phyloP scores from a whole-genome alignment of 192 early-diverging fungal species.

The Coemansia sp. region DNA sequence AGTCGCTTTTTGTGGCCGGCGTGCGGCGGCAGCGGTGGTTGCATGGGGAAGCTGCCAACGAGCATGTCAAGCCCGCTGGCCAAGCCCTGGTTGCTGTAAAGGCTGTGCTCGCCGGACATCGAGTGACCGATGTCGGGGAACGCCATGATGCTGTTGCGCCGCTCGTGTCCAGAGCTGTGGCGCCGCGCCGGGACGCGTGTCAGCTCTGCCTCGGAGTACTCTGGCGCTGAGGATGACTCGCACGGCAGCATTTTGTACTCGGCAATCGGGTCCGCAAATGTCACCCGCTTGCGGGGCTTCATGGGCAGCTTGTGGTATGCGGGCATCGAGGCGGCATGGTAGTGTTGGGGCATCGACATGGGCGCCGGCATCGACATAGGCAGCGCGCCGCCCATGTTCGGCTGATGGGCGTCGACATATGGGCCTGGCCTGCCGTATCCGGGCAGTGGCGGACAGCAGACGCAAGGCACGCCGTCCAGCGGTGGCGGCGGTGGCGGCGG shows the following conservation, averaged over 20 bases:
- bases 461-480: slow-evolving; percentile 2
- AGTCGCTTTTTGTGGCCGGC: neutral
- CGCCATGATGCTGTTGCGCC: slow-evolving; percentile 2
- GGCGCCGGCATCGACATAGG: slow-evolving; percentile 17
- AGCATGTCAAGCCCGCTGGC: slow-evolving; percentile 3
- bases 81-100: slow-evolving; percentile 4
- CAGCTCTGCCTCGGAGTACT: neutral
- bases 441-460: slow-evolving; percentile 17
- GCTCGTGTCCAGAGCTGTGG: neutral
- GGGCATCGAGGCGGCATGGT: slow-evolving; percentile 1
- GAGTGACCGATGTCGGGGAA: neutral
- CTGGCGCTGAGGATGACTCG: slow-evolving; percentile 17
- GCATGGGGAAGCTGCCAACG: slow-evolving; percentile 6
- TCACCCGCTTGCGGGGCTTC: slow-evolving; percentile 34
- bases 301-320: slow-evolving; percentile 1
- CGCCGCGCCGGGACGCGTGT: neutral
- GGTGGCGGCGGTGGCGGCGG: slow-evolving; percentile 6
- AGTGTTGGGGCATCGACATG: neutral
- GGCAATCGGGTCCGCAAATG: slow-evolving; percentile 44
- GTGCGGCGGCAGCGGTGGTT: neutral
- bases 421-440: neutral
- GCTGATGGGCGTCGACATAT: slow-evolving; percentile 2
- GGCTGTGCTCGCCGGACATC: neutral
- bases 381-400: neutral
- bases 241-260: slow-evolving; percentile 14